These are phyloP conservation scores for Aureobasidium sp. DNA, from an alignment of 2,329 filamentous ascomycete species.

Conservation along the genomic window DNA sequence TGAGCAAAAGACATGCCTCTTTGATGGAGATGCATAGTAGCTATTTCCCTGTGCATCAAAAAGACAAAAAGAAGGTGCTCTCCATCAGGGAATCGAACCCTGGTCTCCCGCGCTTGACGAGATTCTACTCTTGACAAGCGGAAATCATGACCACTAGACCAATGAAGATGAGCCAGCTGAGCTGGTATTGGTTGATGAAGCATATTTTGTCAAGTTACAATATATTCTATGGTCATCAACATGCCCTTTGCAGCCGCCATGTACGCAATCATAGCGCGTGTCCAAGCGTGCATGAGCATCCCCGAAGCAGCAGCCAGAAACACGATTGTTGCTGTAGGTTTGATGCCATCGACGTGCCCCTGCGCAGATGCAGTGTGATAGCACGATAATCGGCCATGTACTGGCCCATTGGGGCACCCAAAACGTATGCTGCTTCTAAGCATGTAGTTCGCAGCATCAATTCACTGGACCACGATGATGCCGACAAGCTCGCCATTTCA, in stretches of 20 bases:
- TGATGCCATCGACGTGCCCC: not conserved
- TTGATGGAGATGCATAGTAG: too few relatives aligned
- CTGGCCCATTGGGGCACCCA: conserved; percentile 80
- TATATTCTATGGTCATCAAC: not conserved
- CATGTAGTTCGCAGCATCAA: conserved; percentile 44
- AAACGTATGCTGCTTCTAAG: conserved; percentile 71
- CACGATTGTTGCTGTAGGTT: not conserved
- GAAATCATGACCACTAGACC: conserved; percentile 7
- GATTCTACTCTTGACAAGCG: not conserved
- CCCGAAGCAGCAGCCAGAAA: not conserved
- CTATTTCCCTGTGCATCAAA: too few relatives aligned
- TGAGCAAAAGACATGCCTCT: too few relatives aligned
- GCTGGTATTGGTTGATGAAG: not conserved
- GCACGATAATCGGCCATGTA: conserved; percentile 55
- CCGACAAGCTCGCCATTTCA: conserved; percentile 14
- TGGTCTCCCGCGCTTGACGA: conserved; percentile 5
- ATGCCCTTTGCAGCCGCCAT: fast-evolving
- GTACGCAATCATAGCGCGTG: not conserved
- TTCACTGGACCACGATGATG: conserved; percentile 51
- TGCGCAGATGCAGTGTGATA: conserved; percentile 11
- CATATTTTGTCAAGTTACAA: fast-evolving
- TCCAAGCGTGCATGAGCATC: not conserved
- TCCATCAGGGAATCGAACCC: not conserved
- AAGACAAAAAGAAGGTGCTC: too few relatives aligned
- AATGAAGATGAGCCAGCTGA: conserved; percentile 1